These are phyloP conservation scores for Bolboschoenoplectus hybrid DNA, from an alignment of 202 grass and related monocot species.

Conservation along the genomic window DNA sequence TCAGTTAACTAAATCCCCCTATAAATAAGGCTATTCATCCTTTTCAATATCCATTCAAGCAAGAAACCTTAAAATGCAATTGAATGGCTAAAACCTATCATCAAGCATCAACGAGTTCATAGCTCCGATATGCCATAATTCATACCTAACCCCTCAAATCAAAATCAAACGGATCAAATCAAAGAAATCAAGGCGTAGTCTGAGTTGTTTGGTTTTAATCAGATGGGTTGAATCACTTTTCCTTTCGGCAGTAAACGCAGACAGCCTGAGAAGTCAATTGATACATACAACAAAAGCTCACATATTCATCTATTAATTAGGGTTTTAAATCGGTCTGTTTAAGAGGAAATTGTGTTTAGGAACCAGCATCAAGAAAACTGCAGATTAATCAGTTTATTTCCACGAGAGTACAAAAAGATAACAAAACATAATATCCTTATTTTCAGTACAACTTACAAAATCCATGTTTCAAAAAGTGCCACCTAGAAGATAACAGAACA, in stretches of 20 bases:
- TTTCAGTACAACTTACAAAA: slow-evolving; percentile 30
- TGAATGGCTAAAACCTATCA: not conserved
- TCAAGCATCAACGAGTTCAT: not conserved
- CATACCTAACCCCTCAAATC: not conserved
- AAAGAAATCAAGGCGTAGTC: not conserved
- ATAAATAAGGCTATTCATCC: not conserved
- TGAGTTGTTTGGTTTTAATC: not conserved
- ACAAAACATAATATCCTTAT: not conserved
- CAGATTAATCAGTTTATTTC: not conserved
- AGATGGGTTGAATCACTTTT: not conserved
- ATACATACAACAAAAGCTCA: not conserved
- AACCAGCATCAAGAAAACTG: not conserved
- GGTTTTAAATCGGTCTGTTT: not conserved
- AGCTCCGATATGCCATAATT: not conserved
- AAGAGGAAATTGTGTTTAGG: not conserved
- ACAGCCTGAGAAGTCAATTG: not conserved
- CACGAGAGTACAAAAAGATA: not conserved
- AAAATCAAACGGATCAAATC: not conserved
- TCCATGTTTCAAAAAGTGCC: slow-evolving; percentile 17
- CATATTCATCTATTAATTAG: not conserved
- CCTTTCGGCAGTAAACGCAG: not conserved
- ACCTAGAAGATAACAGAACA: slow-evolving; percentile 33
- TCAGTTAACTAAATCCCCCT: not conserved
- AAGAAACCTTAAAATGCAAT: slow-evolving; percentile 6
- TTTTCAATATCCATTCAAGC: not conserved